Conservation (phyloP, 2,329 filamentous ascomycete species). For the Cladosporium sphaerospermum region DNA sequence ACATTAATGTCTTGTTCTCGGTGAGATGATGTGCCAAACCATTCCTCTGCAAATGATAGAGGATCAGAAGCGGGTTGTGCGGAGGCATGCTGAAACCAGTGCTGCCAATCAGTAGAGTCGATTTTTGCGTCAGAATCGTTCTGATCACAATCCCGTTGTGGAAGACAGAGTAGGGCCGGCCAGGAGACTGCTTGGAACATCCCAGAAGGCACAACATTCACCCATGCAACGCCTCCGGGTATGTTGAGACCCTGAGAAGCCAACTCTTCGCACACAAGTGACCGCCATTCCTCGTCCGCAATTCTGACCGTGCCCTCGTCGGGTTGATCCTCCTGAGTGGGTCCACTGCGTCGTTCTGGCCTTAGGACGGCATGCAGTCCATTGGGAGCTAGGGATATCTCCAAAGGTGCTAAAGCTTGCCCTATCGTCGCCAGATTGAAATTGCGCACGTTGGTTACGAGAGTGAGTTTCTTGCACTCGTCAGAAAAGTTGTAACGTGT, state of each 20-base stretch:
- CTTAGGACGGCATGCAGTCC: neutral
- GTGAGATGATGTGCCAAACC: constrained; percentile 20
- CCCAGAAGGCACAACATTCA: constrained; percentile 5
- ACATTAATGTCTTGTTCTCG: constrained; percentile 17
- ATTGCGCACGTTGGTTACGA: constrained; percentile 4
- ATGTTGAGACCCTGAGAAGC: constrained; percentile 14
- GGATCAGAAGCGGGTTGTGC: constrained; percentile 24
- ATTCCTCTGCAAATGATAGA: constrained; percentile 25
- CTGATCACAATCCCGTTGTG: neutral
- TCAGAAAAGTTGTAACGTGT: constrained; percentile 12
- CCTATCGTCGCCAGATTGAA: constrained; percentile 1
- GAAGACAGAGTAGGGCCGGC: constrained; percentile 22
- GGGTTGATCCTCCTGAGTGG: neutral
- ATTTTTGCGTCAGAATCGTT: too few species aligned
- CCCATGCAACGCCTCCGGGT: neutral
- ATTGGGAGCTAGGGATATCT: neutral
- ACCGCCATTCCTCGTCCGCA: too few species aligned
- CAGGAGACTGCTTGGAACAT: constrained; percentile 15
- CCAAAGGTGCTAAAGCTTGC: too few species aligned
- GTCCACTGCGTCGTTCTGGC: constrained; percentile 12
- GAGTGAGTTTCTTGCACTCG: constrained; percentile 9
- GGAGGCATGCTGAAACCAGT: constrained; percentile 18
- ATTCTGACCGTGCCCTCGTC: neutral
- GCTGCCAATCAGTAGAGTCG: constrained; percentile 16
- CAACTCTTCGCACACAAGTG: neutral